Percentiles rank a stretch among this genome's conserved stretches.
phyloP scores from a whole-genome alignment of 495 filamentous ascomycete species.

The Ramalina intermedia region DNA sequence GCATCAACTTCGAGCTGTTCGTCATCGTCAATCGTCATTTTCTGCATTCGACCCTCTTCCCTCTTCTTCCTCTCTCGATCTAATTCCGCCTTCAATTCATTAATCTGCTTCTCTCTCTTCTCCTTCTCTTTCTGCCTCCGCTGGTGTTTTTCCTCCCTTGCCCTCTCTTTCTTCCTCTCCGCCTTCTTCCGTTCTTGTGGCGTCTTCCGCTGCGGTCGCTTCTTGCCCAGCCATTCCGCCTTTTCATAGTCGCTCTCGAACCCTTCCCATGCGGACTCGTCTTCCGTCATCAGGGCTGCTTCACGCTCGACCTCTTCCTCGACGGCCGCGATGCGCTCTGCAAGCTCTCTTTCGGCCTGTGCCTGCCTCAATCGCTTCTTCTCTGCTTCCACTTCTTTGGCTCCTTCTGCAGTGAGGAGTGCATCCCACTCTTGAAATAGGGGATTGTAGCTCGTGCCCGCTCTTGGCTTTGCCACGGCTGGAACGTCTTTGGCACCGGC shows the following conservation, averaged over 20 bases:
- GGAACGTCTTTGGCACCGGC: slow-evolving; percentile 63
- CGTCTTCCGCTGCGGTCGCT: slow-evolving; percentile 69
- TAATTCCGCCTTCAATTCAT: slow-evolving; percentile 54
- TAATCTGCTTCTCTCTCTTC: slow-evolving; percentile 49
- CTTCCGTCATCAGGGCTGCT: slow-evolving; percentile 57
- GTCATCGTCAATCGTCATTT: slow-evolving; percentile 34
- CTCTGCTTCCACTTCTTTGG: slow-evolving; percentile 67
- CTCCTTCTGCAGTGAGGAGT: slow-evolving; percentile 55
- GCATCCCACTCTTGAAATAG: slow-evolving; percentile 68
- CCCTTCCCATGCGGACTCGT: slow-evolving; percentile 81
- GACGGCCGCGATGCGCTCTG: slow-evolving; percentile 35
- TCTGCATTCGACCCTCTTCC: slow-evolving; percentile 24
- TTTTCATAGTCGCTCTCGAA: slow-evolving; percentile 57
- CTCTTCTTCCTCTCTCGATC: slow-evolving; percentile 44
- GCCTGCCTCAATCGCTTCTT: slow-evolving; percentile 56
- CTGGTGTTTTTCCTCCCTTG: slow-evolving; percentile 55
- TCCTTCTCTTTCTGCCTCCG: slow-evolving; percentile 54
- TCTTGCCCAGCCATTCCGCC: slow-evolving; percentile 47
- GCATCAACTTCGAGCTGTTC: slow-evolving; percentile 38
- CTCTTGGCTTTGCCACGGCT: slow-evolving; percentile 62
- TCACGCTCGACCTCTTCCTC: slow-evolving; percentile 46
- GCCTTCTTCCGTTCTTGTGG: slow-evolving; percentile 73
- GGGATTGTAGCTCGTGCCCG: slow-evolving; percentile 84
- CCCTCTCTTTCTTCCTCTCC: slow-evolving; percentile 74
- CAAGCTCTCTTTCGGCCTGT: slow-evolving; percentile 43